Evolutionary conservation across 2,329 filamentous ascomycete species (phyloP).

Genomic region (Epichloe sibirici): DNA sequence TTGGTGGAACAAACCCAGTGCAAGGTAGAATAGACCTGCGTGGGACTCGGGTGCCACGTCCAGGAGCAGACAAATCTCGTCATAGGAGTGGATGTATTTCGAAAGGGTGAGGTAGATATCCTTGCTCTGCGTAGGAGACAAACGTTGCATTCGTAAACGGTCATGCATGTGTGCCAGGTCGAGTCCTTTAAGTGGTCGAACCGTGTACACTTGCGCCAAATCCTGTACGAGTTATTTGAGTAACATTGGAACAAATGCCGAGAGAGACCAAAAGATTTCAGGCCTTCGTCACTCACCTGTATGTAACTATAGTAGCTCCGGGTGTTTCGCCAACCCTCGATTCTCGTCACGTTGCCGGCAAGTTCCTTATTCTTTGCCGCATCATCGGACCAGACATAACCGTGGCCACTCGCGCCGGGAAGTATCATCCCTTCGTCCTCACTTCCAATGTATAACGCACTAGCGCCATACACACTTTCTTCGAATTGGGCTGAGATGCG

Average conservation of each 20-base stretch:
- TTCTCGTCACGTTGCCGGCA: conserved; percentile 79
- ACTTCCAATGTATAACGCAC: conserved; percentile 72
- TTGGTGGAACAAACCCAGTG: conserved; percentile 84
- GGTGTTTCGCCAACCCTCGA: conserved; percentile 95
- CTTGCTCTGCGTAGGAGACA: conserved; percentile 62
- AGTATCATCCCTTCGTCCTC: conserved; percentile 53
- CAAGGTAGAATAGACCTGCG: conserved; percentile 81
- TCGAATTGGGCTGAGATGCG: conserved; percentile 89
- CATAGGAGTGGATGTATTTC: conserved; percentile 64
- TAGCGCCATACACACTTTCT: conserved; percentile 88
- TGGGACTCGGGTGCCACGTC: conserved; percentile 75
- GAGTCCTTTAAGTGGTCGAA: conserved; percentile 61
- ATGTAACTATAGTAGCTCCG: conserved; percentile 93
- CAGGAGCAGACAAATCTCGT: conserved; percentile 74
- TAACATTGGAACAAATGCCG: not conserved
- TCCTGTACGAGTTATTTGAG: conserved; percentile 32
- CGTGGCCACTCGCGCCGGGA: conserved; percentile 62
- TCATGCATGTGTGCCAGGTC: conserved; percentile 91
- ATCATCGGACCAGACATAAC: conserved; percentile 91
- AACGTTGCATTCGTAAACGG: conserved; percentile 68
- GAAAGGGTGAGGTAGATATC: conserved; percentile 77
- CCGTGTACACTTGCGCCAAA: conserved; percentile 49
- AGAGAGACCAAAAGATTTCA: not conserved
- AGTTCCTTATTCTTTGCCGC: conserved; percentile 70
- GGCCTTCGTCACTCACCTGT: conserved; percentile 41